Evolutionary conservation across 257 asterid genomes (phyloP).

Genomic region (Solanum rostratum): DNA sequence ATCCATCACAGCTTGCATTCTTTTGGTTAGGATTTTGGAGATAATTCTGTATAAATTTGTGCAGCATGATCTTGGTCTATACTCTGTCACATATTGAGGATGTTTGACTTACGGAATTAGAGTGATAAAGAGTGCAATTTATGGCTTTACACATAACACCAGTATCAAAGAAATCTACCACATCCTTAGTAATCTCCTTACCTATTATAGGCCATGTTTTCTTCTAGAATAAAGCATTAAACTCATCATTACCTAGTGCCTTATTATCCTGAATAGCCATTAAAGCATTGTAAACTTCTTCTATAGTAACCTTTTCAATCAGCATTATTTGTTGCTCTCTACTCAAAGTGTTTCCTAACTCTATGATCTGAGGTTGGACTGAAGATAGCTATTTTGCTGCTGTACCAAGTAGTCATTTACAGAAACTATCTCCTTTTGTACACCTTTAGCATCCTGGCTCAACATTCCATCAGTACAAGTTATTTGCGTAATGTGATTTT

Average conservation of each 20-base stretch:
- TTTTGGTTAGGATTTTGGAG: too few relatives aligned
- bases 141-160: not conserved
- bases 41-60: too few relatives aligned
- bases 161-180: not conserved
- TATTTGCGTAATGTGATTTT: not conserved
- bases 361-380: not conserved
- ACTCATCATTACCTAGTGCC: not conserved
- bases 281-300: not conserved
- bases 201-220: not conserved
- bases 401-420: not conserved
- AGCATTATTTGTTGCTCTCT: not conserved
- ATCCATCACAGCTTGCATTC: not conserved
- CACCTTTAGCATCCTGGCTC: not conserved
- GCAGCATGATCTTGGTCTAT: not conserved
- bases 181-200: not conserved
- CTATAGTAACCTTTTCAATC: too few relatives aligned
- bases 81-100: not conserved
- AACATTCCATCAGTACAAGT: not conserved
- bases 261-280: too few relatives aligned
- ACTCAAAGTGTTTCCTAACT: too few relatives aligned
- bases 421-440: not conserved
- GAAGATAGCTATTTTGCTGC: accelerated
- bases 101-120: not conserved
- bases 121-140: not conserved
- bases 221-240: too few relatives aligned